Evolutionary conservation across 2,329 filamentous ascomycete species (phyloP), one percentile per base, ranked within the genome.

Genomic region (Gnomoniopsis smithogilvyi): DNA sequence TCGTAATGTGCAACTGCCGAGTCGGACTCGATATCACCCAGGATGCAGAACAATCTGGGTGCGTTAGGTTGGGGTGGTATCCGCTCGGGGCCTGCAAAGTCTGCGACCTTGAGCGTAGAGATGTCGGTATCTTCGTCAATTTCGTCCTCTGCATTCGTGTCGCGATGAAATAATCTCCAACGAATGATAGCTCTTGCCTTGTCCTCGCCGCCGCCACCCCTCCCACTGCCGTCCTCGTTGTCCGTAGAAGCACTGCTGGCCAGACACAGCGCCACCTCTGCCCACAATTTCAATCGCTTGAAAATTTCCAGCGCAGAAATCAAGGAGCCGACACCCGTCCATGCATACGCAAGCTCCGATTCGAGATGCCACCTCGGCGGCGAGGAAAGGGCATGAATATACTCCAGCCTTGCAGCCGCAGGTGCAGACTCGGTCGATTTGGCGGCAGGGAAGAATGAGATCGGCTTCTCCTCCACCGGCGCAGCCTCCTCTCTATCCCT

Each of bases 241-340:
- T 88, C 90, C 0, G 85, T 80, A 54, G 74, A 78, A 21, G 76
- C 83, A 49, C 71, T 79, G 69, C 75, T 80, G 14, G 92, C 93
- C 67, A 92, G 88, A 71, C 95, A 99, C 1, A 99, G 80, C 0
- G 95, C 94, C 4, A 93, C 92, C 74, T 99, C 95, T 1, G 95
- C 91, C 92, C 95, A 98, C 72, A 98, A 88, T 58, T 92, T 87
- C 19, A 99, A 77, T 3, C 95, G 84, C 74, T 96, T 93, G 74
- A 98, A 99, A 62, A 99, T 98, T 62, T 97, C 95, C 1, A 99
- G 82, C 0, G 95, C 95, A 0, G 93, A 96, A 3, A 91, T 82
- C 2, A 99, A 77, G 45, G 92, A 96, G 11, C 95, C 95, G 2
- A 97, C 83, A 51, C 86, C 84, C 0, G 93, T 90, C 95, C 95